Percentiles rank a stretch among this genome's conserved stretches.
These are phyloP conservation scores for Leishmania arabica DNA, from an alignment of 208 protist genomes.

Conservation along the genomic window DNA sequence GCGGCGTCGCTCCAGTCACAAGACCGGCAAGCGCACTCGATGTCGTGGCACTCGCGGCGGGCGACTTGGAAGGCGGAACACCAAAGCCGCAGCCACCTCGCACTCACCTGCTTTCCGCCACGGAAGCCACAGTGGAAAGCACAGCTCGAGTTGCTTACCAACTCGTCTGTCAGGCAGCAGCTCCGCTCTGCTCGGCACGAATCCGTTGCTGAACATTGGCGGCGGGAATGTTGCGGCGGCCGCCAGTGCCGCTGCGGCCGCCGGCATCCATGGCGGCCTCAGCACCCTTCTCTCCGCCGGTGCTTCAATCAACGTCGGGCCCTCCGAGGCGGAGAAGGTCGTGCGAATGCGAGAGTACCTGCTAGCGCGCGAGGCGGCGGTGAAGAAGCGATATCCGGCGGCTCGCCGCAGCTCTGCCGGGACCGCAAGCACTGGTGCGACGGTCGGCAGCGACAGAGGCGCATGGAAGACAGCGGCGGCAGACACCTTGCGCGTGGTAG, in stretches of 20 bases:
- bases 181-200: not conserved
- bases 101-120: not conserved
- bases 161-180: slow-evolving; percentile 1
- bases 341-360: slow-evolving; percentile 14
- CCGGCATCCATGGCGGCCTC: slow-evolving; percentile 13
- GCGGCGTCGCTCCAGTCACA: not conserved
- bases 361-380: slow-evolving; percentile 21
- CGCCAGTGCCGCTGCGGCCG: not conserved
- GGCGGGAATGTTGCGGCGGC: not conserved
- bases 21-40: not conserved
- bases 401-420: slow-evolving; percentile 7
- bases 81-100: not conserved
- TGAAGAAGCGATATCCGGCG: slow-evolving; percentile 11
- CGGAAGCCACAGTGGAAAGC: not conserved
- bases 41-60: not conserved
- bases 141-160: not conserved
- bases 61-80: not conserved
- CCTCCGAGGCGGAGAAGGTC: slow-evolving; percentile 8
- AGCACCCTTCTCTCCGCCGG: slow-evolving; percentile 23
- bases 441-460: not conserved
- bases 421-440: not conserved
- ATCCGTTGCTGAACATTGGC: not conserved
- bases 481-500: not conserved
- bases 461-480: not conserved
- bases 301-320: not conserved